These are phyloP conservation scores for Saccharomyces hybrid DNA, from an alignment of 1,139 yeast genomes.

Conservation along the genomic window DNA sequence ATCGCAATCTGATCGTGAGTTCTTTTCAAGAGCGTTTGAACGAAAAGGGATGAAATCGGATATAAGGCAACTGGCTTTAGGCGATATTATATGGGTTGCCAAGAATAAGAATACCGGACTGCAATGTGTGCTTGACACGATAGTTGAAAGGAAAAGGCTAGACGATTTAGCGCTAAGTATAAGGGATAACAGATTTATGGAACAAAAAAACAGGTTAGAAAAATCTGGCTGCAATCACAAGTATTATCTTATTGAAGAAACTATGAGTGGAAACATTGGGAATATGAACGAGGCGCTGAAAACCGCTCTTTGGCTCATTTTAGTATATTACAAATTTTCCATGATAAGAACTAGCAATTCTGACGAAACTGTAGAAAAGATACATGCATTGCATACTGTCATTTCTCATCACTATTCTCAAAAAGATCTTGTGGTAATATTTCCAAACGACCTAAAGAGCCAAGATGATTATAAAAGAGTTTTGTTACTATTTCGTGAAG, in stretches of 20 bases:
- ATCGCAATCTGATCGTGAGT: constrained; percentile 55
- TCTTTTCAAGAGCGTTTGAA: constrained; percentile 49
- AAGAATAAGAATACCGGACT: constrained; percentile 48
- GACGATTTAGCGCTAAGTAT: constrained; percentile 82
- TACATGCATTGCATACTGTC: constrained; percentile 49
- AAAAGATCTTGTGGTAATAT: constrained; percentile 40
- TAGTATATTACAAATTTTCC: constrained; percentile 60
- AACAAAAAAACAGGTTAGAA: constrained; percentile 71
- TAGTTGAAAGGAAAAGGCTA: constrained; percentile 80
- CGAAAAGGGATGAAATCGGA: constrained; percentile 46
- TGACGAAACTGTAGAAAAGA: constrained; percentile 66
- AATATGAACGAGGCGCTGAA: constrained; percentile 58
- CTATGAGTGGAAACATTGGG: constrained; percentile 38
- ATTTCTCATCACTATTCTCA: constrained; percentile 37
- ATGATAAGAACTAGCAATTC: constrained; percentile 61
- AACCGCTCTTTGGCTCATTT: constrained; percentile 68
- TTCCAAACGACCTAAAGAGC: constrained; percentile 43
- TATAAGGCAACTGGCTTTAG: constrained; percentile 59
- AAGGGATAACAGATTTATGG: constrained; percentile 77
- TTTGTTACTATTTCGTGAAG: constrained; percentile 38
- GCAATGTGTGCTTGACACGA: constrained; percentile 66
- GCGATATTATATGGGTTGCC: constrained; percentile 90
- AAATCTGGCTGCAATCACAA: constrained; percentile 61
- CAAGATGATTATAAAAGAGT: constrained; percentile 46
- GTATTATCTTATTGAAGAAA: constrained; percentile 80